Conservation (phyloP, 2,329 filamentous ascomycete genomes). For the Fusarium humuli region DNA sequence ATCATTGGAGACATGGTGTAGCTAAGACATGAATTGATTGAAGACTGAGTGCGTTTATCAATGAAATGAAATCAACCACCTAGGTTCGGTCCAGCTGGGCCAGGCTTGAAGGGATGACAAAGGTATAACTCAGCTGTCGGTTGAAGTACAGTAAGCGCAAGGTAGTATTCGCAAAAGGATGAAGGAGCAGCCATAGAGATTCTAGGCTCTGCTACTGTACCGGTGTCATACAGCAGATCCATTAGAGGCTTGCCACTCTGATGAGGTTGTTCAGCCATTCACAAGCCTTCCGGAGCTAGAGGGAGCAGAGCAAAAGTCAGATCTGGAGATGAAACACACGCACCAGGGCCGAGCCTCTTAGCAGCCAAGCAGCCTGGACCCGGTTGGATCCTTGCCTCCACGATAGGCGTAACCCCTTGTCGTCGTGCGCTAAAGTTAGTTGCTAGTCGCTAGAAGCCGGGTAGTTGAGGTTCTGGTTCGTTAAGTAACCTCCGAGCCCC, state of each 20-base stretch:
- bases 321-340: constrained; percentile 25
- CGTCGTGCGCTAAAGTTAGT: constrained; percentile 25
- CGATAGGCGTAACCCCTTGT: constrained; percentile 24
- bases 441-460: not conserved
- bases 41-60: not conserved
- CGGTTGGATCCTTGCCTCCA: constrained; percentile 18
- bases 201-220: constrained; percentile 9
- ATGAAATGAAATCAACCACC: not conserved
- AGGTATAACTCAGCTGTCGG: not conserved
- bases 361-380: not conserved
- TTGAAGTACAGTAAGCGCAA: not conserved
- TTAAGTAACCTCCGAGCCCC: constrained; percentile 33
- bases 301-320: constrained; percentile 5
- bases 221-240: constrained; percentile 2
- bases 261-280: not conserved
- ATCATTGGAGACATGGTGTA: not conserved
- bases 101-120: not conserved
- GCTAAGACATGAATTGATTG: constrained; percentile 6
- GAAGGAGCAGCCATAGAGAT: constrained; percentile 13
- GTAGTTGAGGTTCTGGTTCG: constrained; percentile 4
- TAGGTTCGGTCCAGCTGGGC: not conserved
- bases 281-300: constrained; percentile 9
- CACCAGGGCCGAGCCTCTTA: constrained; percentile 3
- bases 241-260: constrained; percentile 12
- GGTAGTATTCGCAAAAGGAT: constrained; percentile 16